Percentiles rank a stretch among this genome's conserved stretches.
phyloP scores from a whole-genome alignment of 805 yeast species.

The Saturnispora sekii region DNA sequence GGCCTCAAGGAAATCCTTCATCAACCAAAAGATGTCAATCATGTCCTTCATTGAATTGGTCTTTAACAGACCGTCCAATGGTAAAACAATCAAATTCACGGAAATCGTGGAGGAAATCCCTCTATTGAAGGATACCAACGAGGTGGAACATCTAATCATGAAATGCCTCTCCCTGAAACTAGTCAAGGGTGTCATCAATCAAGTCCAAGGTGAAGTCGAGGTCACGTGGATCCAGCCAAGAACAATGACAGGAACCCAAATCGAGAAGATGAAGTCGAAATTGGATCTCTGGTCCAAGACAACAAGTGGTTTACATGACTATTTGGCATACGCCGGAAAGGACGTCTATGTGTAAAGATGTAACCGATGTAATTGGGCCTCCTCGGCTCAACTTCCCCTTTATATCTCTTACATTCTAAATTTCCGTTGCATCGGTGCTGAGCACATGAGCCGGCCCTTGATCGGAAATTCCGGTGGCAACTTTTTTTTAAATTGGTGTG shows the following conservation, averaged over 20 bases:
- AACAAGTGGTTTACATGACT: slow-evolving; percentile 54
- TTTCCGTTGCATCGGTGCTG: not conserved
- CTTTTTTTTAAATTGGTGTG: too few species aligned
- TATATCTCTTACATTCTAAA: not conserved
- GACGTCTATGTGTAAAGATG: slow-evolving; percentile 44
- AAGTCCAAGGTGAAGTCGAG: slow-evolving; percentile 66
- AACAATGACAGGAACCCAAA: slow-evolving; percentile 75
- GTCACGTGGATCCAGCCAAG: slow-evolving; percentile 96
- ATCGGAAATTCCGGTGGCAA: not conserved
- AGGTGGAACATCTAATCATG: slow-evolving; percentile 86
- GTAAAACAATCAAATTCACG: slow-evolving; percentile 61
- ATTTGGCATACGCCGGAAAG: slow-evolving; percentile 52
- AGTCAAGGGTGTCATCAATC: slow-evolving; percentile 85
- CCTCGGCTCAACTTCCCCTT: not conserved
- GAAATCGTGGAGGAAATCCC: slow-evolving; percentile 66
- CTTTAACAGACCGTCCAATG: slow-evolving; percentile 63
- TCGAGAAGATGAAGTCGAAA: slow-evolving; percentile 62
- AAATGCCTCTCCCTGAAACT: slow-evolving; percentile 79
- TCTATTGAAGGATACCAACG: slow-evolving; percentile 47
- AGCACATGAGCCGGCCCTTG: not conserved
- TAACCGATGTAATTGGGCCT: not conserved
- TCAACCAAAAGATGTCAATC: slow-evolving; percentile 84
- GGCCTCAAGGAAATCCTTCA: slow-evolving; percentile 47
- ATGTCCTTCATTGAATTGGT: slow-evolving; percentile 87
- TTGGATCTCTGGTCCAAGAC: slow-evolving; percentile 70